Conservation (phyloP, 768 basidiomycete genomes). For the Hortiboletus flavorubellus region DNA sequence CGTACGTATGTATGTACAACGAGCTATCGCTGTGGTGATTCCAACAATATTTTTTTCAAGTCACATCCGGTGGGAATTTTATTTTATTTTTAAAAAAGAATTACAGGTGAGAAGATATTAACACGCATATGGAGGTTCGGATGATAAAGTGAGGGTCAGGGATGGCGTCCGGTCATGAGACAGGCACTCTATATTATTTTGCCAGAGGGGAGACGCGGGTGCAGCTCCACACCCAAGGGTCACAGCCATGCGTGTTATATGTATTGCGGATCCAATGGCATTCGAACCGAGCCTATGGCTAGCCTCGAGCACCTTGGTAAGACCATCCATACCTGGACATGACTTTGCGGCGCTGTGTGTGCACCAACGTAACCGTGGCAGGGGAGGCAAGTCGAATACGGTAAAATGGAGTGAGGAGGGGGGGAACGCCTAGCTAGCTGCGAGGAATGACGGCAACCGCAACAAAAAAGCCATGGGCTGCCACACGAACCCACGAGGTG, state of each 20-base stretch:
- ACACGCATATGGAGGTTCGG: slow-evolving; percentile 2
- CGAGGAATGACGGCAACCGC: slow-evolving; percentile 13
- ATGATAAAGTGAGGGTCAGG: slow-evolving; percentile 7
- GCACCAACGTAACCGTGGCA: neutral
- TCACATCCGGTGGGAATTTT: neutral
- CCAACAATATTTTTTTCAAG: neutral
- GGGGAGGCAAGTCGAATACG: slow-evolving; percentile 9
- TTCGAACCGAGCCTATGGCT: slow-evolving; percentile 6
- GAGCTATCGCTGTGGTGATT: neutral
- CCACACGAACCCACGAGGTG: slow-evolving; percentile 15
- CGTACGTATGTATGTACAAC: neutral
- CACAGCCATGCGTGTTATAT: neutral
- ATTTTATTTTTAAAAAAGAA: neutral
- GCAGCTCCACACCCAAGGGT: neutral
- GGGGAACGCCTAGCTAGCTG: neutral
- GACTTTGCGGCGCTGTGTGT: slow-evolving; percentile 15
- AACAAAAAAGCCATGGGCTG: slow-evolving; percentile 3
- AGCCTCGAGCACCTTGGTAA: neutral
- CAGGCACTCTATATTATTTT: neutral
- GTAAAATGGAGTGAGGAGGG: slow-evolving; percentile 8
- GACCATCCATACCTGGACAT: slow-evolving; percentile 9
- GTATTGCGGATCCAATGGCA: neutral
- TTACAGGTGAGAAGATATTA: slow-evolving; percentile 8
- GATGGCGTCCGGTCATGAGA: neutral
- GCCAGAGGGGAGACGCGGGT: neutral